Base-by-base conservation (phyloP, 768 basidiomycete genomes). In the Mycena polygramma region DNA sequence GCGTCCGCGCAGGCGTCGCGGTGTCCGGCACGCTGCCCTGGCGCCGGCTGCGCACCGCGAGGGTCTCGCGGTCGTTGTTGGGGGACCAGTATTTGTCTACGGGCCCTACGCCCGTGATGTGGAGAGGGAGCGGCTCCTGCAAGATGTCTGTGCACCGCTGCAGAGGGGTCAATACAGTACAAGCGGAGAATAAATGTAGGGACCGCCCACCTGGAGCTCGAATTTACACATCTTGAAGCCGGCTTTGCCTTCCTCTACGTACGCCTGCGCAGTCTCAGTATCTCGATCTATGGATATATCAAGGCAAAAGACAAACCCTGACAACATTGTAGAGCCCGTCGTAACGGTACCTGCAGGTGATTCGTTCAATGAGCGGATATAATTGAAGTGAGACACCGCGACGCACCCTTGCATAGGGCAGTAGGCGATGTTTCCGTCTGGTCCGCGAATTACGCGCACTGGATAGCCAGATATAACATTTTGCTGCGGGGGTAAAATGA, bases 151-250 rank as follows among this genome's bases (percentile, higher is more conserved):
- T 14, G 13, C 17, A 30, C 24, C 69, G 69, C 69, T 70, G 59
- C 8, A 15, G 22, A 2, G 22, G n/a, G n/a, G 15, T 19, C 30
- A 41, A 19, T 57, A 15, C 30, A n/a, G 4, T 9, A 24, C 7
- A 10, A 4, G 22, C 15, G 15, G 24, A 14, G 7, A 20, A 20
- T 7, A 6, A 19, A 13, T 22, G 22, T 45, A 15, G n/a, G 11
- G 35, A 8, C 24, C 19, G 17, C 58, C 35, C 15, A 63, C 68
- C 69, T 49, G 20, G 24, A 73, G 64, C 39, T 54, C 57, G 62
- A 73, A 73, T 57, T 15, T 67, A 24, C 72, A 73, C 72, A 73
- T 73, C 66, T 73, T 73, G 66, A 67, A 73, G 35, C 72, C 72
- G 24, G 67, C 69, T 20, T 59, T 65, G 52, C 72, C 72, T 35